A percentile compares a stretch with the other conserved stretches of the same genome.
Evolutionary conservation across 2,329 filamentous ascomycete species (phyloP).

Genomic region (Xylaria sp.): DNA sequence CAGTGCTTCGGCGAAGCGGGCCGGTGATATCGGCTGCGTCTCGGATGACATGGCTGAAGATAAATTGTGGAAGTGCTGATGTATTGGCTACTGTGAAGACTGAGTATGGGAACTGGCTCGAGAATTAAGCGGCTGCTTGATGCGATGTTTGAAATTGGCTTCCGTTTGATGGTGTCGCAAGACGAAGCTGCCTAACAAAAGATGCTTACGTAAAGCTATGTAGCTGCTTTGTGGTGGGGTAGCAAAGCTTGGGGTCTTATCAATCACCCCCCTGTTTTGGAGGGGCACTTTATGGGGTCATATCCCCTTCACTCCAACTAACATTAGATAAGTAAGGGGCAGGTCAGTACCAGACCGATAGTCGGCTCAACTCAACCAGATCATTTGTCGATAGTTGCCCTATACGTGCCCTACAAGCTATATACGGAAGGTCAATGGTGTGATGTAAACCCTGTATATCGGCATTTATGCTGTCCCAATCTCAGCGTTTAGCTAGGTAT

Average conservation of each 20-base stretch:
- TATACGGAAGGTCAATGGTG: conserved; percentile 39
- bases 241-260: conserved; percentile 39
- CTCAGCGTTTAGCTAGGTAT: too few relatives aligned
- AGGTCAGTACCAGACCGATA: conserved; percentile 10
- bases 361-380: conserved; percentile 17
- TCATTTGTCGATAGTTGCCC: neutral
- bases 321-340: neutral
- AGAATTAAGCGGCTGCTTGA: neutral
- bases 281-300: conserved; percentile 14
- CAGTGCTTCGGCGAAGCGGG: conserved; percentile 74
- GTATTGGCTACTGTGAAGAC: neutral
- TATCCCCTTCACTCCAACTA: neutral
- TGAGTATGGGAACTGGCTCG: neutral
- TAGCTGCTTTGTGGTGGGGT: conserved; percentile 26
- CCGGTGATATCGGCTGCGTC: conserved; percentile 68
- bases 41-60: conserved; percentile 68
- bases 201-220: conserved; percentile 18
- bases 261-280: conserved; percentile 13
- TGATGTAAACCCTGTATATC: conserved; percentile 43
- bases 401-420: conserved; percentile 5
- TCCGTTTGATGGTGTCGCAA: conserved; percentile 41
- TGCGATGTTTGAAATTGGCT: neutral
- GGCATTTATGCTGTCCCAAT: too few relatives aligned
- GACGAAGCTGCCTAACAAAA: conserved; percentile 39
- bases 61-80: neutral